Conservation (phyloP, 805 yeast species). For the Candida ovalis region DNA sequence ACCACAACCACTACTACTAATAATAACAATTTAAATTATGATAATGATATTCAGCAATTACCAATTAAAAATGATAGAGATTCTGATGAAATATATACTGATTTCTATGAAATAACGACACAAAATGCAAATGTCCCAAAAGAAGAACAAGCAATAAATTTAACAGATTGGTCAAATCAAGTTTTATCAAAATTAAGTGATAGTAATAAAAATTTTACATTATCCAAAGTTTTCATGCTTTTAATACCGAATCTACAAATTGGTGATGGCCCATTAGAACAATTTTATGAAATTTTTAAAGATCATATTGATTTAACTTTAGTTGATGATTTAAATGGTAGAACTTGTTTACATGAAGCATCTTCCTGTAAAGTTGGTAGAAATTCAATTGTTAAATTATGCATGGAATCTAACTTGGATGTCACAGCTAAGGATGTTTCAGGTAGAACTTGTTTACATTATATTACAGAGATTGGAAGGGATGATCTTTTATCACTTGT, state of each 20-base stretch:
- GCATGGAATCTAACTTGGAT: slow-evolving; percentile 23
- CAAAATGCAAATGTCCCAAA: slow-evolving; percentile 36
- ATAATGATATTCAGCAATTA: not conserved
- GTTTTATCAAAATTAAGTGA: slow-evolving; percentile 41
- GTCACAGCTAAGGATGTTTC: slow-evolving; percentile 50
- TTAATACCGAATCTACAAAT: slow-evolving; percentile 63
- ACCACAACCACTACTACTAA: not conserved
- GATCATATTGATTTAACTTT: slow-evolving; percentile 57
- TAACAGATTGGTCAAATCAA: slow-evolving; percentile 37
- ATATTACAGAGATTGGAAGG: slow-evolving; percentile 65
- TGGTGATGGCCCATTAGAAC: slow-evolving; percentile 55
- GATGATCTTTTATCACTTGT: slow-evolving; percentile 37
- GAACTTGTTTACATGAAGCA: slow-evolving; percentile 74
- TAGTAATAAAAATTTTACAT: slow-evolving; percentile 38
- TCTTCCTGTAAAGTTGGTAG: slow-evolving; percentile 30
- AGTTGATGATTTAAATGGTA: slow-evolving; percentile 68
- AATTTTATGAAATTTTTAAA: slow-evolving; percentile 44
- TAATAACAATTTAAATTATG: slow-evolving; percentile 1
- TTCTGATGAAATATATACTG: slow-evolving; percentile 68
- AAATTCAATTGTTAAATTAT: slow-evolving; percentile 24
- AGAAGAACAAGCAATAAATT: slow-evolving; percentile 27
- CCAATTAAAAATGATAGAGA: slow-evolving; percentile 25
- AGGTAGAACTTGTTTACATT: slow-evolving; percentile 83
- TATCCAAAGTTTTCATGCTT: slow-evolving; percentile 71
- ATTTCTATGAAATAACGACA: slow-evolving; percentile 43